phyloP scores from a whole-genome alignment of 345 rosid species.

The Rubroshorea leprosula region DNA sequence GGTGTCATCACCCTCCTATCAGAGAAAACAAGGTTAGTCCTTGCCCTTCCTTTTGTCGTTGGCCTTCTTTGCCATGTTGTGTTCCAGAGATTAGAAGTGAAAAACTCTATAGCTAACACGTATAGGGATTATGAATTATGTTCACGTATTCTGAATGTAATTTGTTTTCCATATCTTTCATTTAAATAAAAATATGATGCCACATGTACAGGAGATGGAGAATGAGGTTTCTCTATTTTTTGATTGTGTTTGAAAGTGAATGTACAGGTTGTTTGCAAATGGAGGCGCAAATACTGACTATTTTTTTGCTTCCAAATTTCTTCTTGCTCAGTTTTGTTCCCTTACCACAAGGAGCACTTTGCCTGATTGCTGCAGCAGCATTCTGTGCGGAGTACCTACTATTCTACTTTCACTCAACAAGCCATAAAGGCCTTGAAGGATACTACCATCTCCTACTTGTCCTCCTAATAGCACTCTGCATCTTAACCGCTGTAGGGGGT shows the following conservation, averaged over 20 bases:
- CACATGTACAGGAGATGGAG: too few relatives aligned
- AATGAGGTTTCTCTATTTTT: too few relatives aligned
- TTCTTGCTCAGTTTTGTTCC: slow-evolving; percentile 48
- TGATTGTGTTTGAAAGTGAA: too few relatives aligned
- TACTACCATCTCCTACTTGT: slow-evolving; percentile 91
- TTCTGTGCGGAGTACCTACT: slow-evolving; percentile 77
- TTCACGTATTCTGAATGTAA: too few relatives aligned
- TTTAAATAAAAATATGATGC: too few relatives aligned
- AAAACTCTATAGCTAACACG: too few relatives aligned
- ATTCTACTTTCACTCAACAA: slow-evolving; percentile 92
- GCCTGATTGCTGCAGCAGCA: slow-evolving; percentile 71
- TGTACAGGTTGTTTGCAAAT: too few relatives aligned
- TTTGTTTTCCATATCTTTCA: too few relatives aligned
- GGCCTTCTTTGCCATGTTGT: too few relatives aligned
- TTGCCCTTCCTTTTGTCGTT: slow-evolving; percentile 6
- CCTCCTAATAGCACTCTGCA: slow-evolving; percentile 68
- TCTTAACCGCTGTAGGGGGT: slow-evolving; percentile 60
- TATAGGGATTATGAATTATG: too few relatives aligned
- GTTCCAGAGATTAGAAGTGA: too few relatives aligned
- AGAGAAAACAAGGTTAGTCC: slow-evolving; percentile 61
- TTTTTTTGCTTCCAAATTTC: background rate
- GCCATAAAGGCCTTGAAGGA: slow-evolving; percentile 94
- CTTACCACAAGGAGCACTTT: slow-evolving; percentile 69
- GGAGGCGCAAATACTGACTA: too few relatives aligned
- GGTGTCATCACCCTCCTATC: slow-evolving; percentile 65